Percentiles rank a stretch among this genome's conserved stretches.
Conservation (phyloP, 2,329 filamentous ascomycete genomes). For the Calonectria montana region DNA sequence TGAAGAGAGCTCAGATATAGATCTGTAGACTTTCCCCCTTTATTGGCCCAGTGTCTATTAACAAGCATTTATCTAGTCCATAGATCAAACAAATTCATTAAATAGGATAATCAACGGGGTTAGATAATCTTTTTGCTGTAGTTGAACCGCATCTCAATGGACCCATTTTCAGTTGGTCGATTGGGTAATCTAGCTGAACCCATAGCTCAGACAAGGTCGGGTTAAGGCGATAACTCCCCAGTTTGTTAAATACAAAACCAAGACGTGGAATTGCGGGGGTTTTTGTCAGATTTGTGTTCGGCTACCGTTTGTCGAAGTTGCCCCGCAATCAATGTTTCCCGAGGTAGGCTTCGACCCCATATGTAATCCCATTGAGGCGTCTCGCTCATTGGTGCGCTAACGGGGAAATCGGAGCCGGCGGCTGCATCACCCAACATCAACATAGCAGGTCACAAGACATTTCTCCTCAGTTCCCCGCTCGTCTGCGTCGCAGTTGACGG, state of each 20-base stretch:
- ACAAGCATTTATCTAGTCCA: no score
- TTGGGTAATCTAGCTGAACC: no score
- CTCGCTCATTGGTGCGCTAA: slow-evolving; percentile 15
- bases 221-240: no score
- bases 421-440: background rate
- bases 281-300: background rate
- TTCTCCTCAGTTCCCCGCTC: slow-evolving; percentile 15
- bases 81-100: no score
- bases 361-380: background rate
- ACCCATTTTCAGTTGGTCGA: no score
- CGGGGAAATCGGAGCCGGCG: slow-evolving; percentile 21
- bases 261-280: background rate
- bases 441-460: background rate
- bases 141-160: no score
- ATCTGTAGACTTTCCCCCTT: no score
- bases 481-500: slow-evolving; percentile 1
- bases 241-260: background rate
- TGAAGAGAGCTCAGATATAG: background rate
- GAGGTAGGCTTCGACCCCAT: background rate
- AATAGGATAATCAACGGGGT: no score
- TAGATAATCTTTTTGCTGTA: no score
- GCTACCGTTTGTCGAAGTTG: background rate
- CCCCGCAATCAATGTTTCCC: background rate
- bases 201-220: no score
- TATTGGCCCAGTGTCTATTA: no score